These are phyloP conservation scores for Powellomyces hirtus DNA, from an alignment of 192 early-diverging fungal genomes.

Conservation along the genomic window DNA sequence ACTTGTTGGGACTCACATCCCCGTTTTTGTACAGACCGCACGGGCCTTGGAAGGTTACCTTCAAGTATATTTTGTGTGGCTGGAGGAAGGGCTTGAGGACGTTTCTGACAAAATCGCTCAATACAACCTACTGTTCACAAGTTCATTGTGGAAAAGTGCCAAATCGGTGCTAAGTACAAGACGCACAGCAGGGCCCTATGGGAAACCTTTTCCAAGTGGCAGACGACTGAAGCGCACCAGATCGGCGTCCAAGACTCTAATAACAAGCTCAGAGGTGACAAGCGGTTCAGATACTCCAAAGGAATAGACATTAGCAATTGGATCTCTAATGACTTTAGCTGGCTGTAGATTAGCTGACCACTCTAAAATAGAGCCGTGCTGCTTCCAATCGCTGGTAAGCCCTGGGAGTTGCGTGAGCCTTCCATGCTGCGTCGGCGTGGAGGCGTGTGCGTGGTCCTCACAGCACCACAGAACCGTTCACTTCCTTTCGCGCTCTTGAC, in stretches of 20 bases:
- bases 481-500: too few species aligned
- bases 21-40: too few species aligned
- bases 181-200: constrained; percentile 13
- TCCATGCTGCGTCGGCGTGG: too few species aligned
- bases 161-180: constrained; percentile 13
- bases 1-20: too few species aligned
- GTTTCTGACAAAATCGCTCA: constrained; percentile 12
- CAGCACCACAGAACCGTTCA: too few species aligned
- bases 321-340: background rate
- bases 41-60: constrained; percentile 8
- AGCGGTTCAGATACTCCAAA: constrained; percentile 5
- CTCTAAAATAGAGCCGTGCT: too few species aligned
- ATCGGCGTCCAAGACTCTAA: background rate
- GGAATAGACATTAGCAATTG: background rate
- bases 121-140: constrained; percentile 8
- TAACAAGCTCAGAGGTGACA: constrained; percentile 1
- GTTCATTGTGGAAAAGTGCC: constrained; percentile 11
- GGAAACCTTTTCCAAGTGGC: constrained; percentile 4
- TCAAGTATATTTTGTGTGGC: constrained; percentile 18
- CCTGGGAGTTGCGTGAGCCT: too few species aligned
- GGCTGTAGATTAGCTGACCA: background rate
- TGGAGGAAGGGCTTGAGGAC: constrained; percentile 5
- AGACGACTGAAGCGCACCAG: constrained; percentile 9
- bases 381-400: too few species aligned
- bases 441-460: too few species aligned